Evolutionary conservation across 768 basidiomycete species (phyloP).

Genomic region (Collybia sordida): DNA sequence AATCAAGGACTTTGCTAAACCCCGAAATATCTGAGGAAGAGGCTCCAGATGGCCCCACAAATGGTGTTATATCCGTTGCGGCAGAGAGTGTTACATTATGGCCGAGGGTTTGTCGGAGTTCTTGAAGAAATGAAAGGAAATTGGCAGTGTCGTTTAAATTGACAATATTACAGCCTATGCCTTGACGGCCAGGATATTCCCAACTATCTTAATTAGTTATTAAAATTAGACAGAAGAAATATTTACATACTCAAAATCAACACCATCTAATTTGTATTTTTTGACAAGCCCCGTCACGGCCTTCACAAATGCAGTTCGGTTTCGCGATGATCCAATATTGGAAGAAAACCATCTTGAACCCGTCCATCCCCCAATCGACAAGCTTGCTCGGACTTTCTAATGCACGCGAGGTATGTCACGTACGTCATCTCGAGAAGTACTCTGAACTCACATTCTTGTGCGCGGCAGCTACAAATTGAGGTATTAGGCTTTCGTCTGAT

Average conservation of each 20-base stretch:
- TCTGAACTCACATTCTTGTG: conserved; percentile 37
- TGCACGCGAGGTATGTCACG: neutral
- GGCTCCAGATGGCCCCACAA: conserved; percentile 51
- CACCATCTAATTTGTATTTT: conserved; percentile 54
- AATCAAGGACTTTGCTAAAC: conserved; percentile 72
- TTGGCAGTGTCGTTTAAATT: conserved; percentile 71
- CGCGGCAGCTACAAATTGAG: conserved; percentile 52
- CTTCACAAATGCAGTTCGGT: conserved; percentile 58
- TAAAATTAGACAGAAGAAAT: conserved; percentile 1
- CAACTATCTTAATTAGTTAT: conserved; percentile 45
- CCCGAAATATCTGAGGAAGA: conserved; percentile 62
- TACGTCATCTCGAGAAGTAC: conserved; percentile 20
- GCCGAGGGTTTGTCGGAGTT: conserved; percentile 56
- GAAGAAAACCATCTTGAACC: conserved; percentile 64
- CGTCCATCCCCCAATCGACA: conserved; percentile 70
- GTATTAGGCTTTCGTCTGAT: conserved; percentile 48
- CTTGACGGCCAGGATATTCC: conserved; percentile 78
- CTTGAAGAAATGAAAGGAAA: conserved; percentile 73
- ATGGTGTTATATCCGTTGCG: conserved; percentile 68
- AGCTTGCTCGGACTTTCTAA: conserved; percentile 54
- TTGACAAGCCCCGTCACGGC: conserved; percentile 49
- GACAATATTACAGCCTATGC: conserved; percentile 69
- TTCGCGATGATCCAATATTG: conserved; percentile 50
- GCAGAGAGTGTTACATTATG: conserved; percentile 68
- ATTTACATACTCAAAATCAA: conserved; percentile 63